Evolutionary conservation across 306 rosid genomes (phyloP), one percentile per base, ranked within the genome.

Genomic region (Herpetospermum pedunculosum): DNA sequence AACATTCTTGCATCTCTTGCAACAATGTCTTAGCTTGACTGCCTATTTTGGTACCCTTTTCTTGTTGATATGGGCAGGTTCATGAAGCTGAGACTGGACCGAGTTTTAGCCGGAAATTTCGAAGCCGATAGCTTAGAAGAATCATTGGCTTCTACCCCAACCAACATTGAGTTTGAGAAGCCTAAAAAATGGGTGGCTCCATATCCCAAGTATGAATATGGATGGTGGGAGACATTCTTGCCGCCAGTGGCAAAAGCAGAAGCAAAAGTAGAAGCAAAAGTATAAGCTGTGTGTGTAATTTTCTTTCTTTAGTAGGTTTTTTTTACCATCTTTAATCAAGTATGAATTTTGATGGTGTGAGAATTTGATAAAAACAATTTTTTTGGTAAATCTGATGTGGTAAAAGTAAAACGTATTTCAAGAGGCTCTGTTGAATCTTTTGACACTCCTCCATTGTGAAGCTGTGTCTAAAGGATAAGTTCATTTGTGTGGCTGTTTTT

Each of bases 151-250:
- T 89, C 88, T 52, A 91, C 71, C 84, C 99, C 99, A 49, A 81
- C 91, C 72, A 80, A 84, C 30, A 76, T 95, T 29, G 83, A 91
- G 70, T 95, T 95, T 81, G 86, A 82, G 85, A 89, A 87, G 83
- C 99, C 97, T 40, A 88, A 78, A 26, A 95, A 91, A 35, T 95
- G 97, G 99, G 96, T 87, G 78, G 99, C 99, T 57, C 99, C 97
- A 4, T 91, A 95, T 75, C 81, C 91, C 5, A 95, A 95, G 83
- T 95, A 95, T 74, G 90, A 95, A 81, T 84, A 2, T 64, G 99
- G 88, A 48, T 95, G 99, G 97, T 91, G 99, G 99, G 84, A 84
- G 73, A 21, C 89, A 49, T 91, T 88, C 84, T 84, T 91, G 81
- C 92, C 86, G 26, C 83, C 91, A 3, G 91, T 78, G 71, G 79